Conservation (phyloP, 2,329 filamentous ascomycete genomes). For the Neonectria sp. region DNA sequence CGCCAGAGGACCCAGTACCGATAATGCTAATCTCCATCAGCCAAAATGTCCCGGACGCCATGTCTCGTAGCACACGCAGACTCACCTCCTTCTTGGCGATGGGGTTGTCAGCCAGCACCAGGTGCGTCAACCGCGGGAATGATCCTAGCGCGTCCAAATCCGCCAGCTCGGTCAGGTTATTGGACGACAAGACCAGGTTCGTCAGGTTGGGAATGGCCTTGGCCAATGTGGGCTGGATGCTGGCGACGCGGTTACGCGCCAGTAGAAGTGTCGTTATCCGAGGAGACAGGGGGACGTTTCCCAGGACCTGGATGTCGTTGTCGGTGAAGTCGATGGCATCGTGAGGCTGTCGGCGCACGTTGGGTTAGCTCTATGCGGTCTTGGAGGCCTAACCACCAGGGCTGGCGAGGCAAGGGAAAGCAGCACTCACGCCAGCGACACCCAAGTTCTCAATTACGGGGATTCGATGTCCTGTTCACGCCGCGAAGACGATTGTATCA, state of each 20-base stretch:
- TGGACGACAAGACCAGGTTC: constrained; percentile 86
- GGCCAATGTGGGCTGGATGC: constrained; percentile 82
- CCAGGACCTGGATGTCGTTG: constrained; percentile 92
- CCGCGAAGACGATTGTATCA: constrained; percentile 76
- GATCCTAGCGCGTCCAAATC: constrained; percentile 86
- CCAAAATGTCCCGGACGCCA: not conserved
- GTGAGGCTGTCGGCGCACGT: constrained; percentile 75
- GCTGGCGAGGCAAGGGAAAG: constrained; percentile 8
- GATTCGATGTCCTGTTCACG: constrained; percentile 93
- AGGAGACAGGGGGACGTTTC: constrained; percentile 93
- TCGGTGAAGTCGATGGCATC: constrained; percentile 99
- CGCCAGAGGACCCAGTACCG: constrained; percentile 93
- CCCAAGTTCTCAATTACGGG: constrained; percentile 97
- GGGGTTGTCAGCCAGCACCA: constrained; percentile 89
- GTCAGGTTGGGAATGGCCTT: constrained; percentile 85
- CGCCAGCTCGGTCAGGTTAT: constrained; percentile 86
- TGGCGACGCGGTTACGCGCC: constrained; percentile 88
- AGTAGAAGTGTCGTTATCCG: constrained; percentile 90
- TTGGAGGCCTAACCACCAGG: not conserved
- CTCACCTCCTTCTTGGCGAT: constrained; percentile 92
- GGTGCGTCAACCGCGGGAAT: constrained; percentile 80
- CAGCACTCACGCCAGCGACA: constrained; percentile 83
- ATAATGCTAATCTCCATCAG: constrained; percentile 76
- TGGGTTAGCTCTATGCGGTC: constrained; percentile 18
- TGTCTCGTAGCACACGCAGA: constrained; percentile 28